These are phyloP conservation scores for Filobasidium floriforme DNA, from an alignment of 768 basidiomycete genomes.

Conservation along the genomic window DNA sequence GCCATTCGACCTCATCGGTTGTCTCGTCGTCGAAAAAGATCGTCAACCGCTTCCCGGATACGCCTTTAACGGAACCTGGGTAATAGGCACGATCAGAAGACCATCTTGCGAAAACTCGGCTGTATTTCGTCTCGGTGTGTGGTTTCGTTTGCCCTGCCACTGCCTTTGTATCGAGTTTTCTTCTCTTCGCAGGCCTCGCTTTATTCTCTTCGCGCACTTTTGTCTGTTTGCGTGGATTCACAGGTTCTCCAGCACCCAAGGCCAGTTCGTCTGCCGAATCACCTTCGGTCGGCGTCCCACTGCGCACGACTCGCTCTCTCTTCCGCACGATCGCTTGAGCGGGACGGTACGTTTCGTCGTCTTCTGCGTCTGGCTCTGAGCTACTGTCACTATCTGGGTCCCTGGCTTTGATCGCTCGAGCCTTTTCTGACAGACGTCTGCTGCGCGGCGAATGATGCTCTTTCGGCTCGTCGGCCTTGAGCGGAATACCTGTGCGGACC, in stretches of 20 bases:
- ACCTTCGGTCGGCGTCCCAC: too few relatives aligned
- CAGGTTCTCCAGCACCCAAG: neutral
- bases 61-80: neutral
- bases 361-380: neutral
- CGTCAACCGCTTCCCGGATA: neutral
- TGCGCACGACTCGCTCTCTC: neutral
- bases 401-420: neutral
- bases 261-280: too few relatives aligned
- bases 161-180: neutral
- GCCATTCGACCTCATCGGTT: neutral
- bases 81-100: conserved; percentile 1
- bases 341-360: conserved; percentile 1
- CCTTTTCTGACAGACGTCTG: neutral
- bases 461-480: neutral
- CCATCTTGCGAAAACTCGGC: conserved; percentile 5
- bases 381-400: neutral
- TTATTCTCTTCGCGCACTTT: neutral
- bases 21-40: neutral
- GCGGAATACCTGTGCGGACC: neutral
- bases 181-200: neutral
- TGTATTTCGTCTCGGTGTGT: neutral
- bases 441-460: neutral
- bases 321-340: neutral
- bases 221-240: neutral
- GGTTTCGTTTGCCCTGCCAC: neutral